Evolutionary conservation across 2,329 filamentous ascomycete species (phyloP).

Genomic region (Aspergillus carbonarius): DNA sequence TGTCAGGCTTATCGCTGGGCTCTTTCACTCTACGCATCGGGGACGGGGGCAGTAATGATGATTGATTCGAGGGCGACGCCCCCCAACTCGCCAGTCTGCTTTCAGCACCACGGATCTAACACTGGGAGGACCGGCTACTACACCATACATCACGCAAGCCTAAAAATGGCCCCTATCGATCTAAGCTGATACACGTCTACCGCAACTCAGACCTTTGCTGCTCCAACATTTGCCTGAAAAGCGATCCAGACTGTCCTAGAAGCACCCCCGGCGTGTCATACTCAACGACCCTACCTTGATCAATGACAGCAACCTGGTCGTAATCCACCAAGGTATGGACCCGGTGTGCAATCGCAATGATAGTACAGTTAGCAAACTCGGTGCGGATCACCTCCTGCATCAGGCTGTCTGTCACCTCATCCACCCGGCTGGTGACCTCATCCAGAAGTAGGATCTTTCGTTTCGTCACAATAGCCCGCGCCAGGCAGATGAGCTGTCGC

Average conservation of each 20-base stretch:
- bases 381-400: background rate
- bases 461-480: background rate
- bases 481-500: background rate
- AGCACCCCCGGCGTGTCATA: background rate
- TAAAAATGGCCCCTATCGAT: too few species aligned
- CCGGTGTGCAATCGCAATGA: background rate
- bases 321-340: background rate
- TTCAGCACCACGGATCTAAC: too few species aligned
- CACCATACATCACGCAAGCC: too few species aligned
- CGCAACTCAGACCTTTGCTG: background rate
- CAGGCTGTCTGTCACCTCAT: background rate
- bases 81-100: too few species aligned
- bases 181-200: background rate
- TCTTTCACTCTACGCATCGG: too few species aligned
- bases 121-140: too few species aligned
- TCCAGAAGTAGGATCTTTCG: background rate
- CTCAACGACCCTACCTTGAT: background rate
- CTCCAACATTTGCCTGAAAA: background rate
- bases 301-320: background rate
- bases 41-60: too few species aligned
- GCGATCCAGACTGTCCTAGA: background rate
- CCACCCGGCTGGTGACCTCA: background rate
- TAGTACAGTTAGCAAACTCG: background rate
- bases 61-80: too few species aligned
- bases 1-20: background rate